Conservation (phyloP, 148 eudicot genomes). For the Drosera capensis region DNA sequence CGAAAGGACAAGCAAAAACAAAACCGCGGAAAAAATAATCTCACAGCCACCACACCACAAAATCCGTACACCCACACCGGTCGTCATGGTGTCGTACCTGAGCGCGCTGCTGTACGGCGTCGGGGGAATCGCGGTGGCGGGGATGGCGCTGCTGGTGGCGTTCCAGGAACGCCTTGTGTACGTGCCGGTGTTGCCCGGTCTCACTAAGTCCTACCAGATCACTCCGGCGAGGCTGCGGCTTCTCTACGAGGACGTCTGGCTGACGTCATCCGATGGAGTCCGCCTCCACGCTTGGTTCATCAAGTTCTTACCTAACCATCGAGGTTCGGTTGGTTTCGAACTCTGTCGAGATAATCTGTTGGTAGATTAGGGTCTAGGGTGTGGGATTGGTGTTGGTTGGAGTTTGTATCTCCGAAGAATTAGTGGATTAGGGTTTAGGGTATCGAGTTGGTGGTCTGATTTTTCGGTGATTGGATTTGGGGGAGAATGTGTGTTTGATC, state of each 20-base stretch:
- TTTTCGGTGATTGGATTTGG: no score
- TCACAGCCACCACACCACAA: no score
- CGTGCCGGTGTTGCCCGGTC: constrained; percentile 90
- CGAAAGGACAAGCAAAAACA: no score
- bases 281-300: constrained; percentile 92
- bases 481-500: no score
- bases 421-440: no score
- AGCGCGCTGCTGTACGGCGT: constrained; percentile 55
- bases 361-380: no score
- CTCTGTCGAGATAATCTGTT: no score
- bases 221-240: constrained; percentile 79
- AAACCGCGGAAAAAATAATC: no score
- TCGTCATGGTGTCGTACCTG: constrained; percentile 77
- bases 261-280: constrained; percentile 78
- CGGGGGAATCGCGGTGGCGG: constrained; percentile 67
- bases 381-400: no score
- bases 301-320: constrained; percentile 55
- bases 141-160: constrained; percentile 71
- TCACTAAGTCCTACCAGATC: constrained; percentile 74
- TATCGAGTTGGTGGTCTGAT: no score
- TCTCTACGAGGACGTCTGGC: constrained; percentile 81
- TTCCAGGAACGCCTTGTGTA: constrained; percentile 83
- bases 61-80: no score
- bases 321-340: constrained; percentile 46
- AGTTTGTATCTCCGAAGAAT: no score